These are phyloP conservation scores for Spinacia oleracea DNA, from an alignment of 179 eudicot species.

Conservation along the genomic window DNA sequence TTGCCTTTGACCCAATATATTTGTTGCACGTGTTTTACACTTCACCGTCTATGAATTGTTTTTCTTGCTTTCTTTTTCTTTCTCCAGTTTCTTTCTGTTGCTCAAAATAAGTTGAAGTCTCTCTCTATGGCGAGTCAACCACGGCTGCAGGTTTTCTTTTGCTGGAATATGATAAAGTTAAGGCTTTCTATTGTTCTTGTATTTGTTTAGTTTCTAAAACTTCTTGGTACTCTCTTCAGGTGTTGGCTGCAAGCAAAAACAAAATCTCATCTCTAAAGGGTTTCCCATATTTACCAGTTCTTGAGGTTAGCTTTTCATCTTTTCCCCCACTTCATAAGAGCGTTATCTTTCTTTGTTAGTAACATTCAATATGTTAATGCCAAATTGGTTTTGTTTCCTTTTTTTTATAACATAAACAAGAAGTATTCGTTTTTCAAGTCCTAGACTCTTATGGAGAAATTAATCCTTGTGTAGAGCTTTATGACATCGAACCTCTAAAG, in stretches of 20 bases:
- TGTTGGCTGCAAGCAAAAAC: conserved; percentile 96
- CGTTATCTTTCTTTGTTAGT: neutral
- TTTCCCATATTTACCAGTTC: conserved; percentile 82
- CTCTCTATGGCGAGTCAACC: conserved; percentile 99
- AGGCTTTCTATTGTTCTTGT: conserved; percentile 11
- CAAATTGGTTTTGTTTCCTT: neutral
- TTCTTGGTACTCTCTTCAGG: conserved; percentile 44
- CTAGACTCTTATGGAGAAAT: no score
- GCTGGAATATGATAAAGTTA: neutral
- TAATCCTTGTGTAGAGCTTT: neutral
- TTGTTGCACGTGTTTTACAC: neutral
- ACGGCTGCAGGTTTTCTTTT: conserved; percentile 75
- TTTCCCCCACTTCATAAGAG: neutral
- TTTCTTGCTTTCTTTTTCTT: conserved; percentile 4
- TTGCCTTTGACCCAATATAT: neutral
- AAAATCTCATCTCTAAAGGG: conserved; percentile 87
- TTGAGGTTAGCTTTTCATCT: conserved; percentile 65
- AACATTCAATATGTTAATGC: neutral
- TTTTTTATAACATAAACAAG: neutral
- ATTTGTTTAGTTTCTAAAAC: neutral
- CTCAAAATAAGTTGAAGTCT: conserved; percentile 92
- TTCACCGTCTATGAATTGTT: neutral
- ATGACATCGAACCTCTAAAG: neutral
- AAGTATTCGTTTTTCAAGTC: neutral
- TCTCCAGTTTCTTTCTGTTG: conserved; percentile 87